Conservation (phyloP, 2,329 filamentous ascomycete species). For the Lachnellula hyalina region DNA sequence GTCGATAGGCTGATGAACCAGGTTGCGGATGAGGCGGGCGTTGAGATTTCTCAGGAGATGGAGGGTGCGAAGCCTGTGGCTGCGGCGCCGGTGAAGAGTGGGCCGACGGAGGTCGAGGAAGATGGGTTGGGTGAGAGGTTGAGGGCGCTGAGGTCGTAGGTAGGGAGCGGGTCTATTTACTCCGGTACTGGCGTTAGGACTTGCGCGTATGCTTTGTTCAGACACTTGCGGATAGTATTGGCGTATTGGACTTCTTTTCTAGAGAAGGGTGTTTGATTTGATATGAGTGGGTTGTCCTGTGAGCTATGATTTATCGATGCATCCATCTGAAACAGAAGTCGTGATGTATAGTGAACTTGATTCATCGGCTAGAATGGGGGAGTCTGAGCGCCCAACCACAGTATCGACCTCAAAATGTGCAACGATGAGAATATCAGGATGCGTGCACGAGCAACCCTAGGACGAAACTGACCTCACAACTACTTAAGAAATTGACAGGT, state of each 20-base stretch:
- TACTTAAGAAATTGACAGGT: no score
- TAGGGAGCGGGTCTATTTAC: background rate
- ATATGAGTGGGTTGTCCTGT: background rate
- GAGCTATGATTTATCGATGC: background rate
- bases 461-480: no score
- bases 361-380: no score
- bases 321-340: no score
- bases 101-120: constrained; percentile 72
- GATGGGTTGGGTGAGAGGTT: constrained; percentile 61
- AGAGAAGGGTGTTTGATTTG: background rate
- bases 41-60: constrained; percentile 76
- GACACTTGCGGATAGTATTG: background rate
- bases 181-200: background rate
- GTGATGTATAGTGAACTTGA: no score
- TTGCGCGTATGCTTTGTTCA: background rate
- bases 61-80: constrained; percentile 51
- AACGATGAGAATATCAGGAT: no score
- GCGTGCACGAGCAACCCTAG: no score
- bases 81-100: constrained; percentile 50
- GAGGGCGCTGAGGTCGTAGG: constrained; percentile 42
- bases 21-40: constrained; percentile 80
- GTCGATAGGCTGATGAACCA: constrained; percentile 82
- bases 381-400: no score
- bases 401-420: no score
- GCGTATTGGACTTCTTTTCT: background rate